Percentiles rank a stretch among this genome's conserved stretches.
phyloP scores from a whole-genome alignment of 139 green algal species.

The Penium margaritaceum region DNA sequence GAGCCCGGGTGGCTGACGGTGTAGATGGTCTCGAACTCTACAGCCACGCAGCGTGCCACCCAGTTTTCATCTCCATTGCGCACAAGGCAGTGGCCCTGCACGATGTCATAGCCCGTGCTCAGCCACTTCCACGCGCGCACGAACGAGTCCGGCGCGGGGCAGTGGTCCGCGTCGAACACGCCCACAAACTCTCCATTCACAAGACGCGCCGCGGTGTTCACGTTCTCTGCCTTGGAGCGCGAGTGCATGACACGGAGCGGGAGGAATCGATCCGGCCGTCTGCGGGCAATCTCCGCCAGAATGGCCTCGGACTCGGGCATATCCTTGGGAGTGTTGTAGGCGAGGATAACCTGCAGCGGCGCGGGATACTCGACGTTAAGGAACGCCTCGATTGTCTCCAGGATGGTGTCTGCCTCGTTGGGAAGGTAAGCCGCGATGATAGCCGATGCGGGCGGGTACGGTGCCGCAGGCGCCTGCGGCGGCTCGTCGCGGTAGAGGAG shows the following conservation, averaged over 20 bases:
- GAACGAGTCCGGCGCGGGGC: slow-evolving; percentile 29
- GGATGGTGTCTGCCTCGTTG: slow-evolving; percentile 41
- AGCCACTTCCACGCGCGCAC: slow-evolving; percentile 38
- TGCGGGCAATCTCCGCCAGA: slow-evolving; percentile 22
- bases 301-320: slow-evolving; percentile 37
- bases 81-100: slow-evolving; percentile 40
- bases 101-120: slow-evolving; percentile 37
- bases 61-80: slow-evolving; percentile 27
- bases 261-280: slow-evolving; percentile 28
- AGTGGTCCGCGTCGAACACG: slow-evolving; percentile 40
- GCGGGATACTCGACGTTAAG: slow-evolving; percentile 35
- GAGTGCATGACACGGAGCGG: slow-evolving; percentile 27
- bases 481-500: slow-evolving; percentile 9
- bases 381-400: slow-evolving; percentile 41
- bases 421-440: slow-evolving; percentile 45
- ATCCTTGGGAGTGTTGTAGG: slow-evolving; percentile 42
- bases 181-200: slow-evolving; percentile 33
- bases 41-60: slow-evolving; percentile 13
- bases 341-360: slow-evolving; percentile 37
- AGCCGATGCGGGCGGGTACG: slow-evolving; percentile 30
- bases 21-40: slow-evolving; percentile 39
- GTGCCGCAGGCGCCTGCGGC: background rate
- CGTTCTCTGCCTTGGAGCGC: slow-evolving; percentile 40
- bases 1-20: slow-evolving; percentile 31
- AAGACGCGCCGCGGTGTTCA: slow-evolving; percentile 34